These are phyloP conservation scores for Verticillium klebahnii DNA, from an alignment of 2,329 filamentous ascomycete species.

Conservation along the genomic window DNA sequence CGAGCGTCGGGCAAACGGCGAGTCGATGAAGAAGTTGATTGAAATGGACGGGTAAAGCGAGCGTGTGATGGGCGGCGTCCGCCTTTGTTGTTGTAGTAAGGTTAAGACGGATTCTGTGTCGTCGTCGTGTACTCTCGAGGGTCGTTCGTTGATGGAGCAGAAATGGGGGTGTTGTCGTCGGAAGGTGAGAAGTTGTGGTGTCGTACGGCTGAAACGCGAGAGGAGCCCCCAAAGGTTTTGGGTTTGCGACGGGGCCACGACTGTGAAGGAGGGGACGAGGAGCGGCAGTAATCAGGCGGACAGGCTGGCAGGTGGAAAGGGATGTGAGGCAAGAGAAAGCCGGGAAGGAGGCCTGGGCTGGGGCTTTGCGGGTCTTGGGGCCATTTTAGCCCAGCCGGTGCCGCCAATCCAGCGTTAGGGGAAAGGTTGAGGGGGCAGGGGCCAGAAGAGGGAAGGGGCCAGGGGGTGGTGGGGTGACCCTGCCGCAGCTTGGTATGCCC, in stretches of 20 bases:
- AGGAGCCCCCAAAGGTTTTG: slow-evolving; percentile 1
- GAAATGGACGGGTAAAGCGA: background rate
- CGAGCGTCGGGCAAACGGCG: background rate
- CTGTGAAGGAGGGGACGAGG: slow-evolving; percentile 2
- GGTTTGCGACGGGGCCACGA: slow-evolving; percentile 1
- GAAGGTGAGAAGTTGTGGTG: background rate
- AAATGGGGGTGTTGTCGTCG: background rate
- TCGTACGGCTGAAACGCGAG: slow-evolving; percentile 1
- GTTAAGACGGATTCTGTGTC: background rate
- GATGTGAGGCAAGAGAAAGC: background rate
- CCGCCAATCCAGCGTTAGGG: background rate
- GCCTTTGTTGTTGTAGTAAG: background rate
- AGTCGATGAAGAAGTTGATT: background rate
- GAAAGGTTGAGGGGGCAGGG: background rate
- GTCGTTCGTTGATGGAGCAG: background rate
- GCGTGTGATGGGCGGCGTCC: background rate
- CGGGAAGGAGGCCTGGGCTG: background rate
- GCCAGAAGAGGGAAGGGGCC: background rate
- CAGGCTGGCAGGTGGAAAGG: slow-evolving; percentile 16
- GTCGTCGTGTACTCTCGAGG: background rate
- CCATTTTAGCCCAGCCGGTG: background rate
- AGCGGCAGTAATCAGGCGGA: slow-evolving; percentile 1
- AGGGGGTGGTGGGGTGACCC: background rate
- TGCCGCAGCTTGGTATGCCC: background rate
- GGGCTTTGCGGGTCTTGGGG: background rate